A percentile compares a stretch with the other conserved stretches of the same genome.
phyloP scores from a whole-genome alignment of 257 asterid species.

The Gentiana straminea region DNA sequence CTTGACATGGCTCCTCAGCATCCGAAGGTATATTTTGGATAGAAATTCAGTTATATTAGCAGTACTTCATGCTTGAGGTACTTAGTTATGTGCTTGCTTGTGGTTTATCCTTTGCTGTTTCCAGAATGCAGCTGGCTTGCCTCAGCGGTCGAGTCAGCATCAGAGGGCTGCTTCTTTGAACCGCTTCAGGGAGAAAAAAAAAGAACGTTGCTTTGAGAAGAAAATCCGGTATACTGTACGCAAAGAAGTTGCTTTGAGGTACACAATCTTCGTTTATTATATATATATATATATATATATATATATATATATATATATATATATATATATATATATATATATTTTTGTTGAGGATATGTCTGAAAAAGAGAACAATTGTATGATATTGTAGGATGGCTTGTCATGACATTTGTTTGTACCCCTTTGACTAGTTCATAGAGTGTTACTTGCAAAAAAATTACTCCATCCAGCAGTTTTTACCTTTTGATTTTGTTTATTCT shows the following conservation, averaged over 20 bases:
- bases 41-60: conserved; percentile 1
- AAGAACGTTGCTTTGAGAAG: conserved; percentile 90
- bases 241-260: conserved; percentile 99
- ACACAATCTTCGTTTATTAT: not conserved
- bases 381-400: no score
- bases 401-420: no score
- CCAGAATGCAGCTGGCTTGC: conserved; percentile 58
- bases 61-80: conserved; percentile 4
- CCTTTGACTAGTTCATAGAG: no score
- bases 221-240: conserved; percentile 92
- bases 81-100: conserved; percentile 7
- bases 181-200: conserved; percentile 89
- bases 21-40: conserved; percentile 40
- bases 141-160: conserved; percentile 72
- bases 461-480: no score
- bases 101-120: conserved; percentile 11
- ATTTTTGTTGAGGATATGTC: no score
- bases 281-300: no score
- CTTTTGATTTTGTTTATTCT: no score
- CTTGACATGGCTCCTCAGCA: conserved; percentile 57
- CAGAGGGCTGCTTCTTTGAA: conserved; percentile 89
- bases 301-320: no score
- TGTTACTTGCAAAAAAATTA: no score
- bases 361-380: no score
- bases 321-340: no score